These are phyloP conservation scores for Logfia minima DNA, from an alignment of 129 eudicot genomes.

Conservation along the genomic window DNA sequence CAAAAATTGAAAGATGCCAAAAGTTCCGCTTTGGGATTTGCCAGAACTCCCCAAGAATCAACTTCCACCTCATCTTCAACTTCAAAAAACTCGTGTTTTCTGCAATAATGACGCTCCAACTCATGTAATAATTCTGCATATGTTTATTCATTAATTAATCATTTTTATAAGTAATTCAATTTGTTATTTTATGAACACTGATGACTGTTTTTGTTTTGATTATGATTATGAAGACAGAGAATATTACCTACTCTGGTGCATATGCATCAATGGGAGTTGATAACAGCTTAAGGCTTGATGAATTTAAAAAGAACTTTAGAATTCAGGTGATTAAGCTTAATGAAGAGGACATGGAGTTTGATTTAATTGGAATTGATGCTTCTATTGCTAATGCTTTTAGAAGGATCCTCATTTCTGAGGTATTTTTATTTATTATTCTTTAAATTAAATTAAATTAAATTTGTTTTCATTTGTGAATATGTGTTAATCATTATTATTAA, in stretches of 20 bases:
- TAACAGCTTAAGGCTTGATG: slow-evolving; percentile 63
- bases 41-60: slow-evolving; percentile 68
- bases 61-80: slow-evolving; percentile 72
- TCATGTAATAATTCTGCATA: slow-evolving; percentile 39
- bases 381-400: slow-evolving; percentile 91
- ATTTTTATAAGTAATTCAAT: background rate
- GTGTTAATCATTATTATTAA: background rate
- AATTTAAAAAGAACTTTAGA: slow-evolving; percentile 58
- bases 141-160: background rate
- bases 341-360: slow-evolving; percentile 80
- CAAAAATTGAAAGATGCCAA: slow-evolving; percentile 32
- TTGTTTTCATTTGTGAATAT: background rate
- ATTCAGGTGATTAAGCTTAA: slow-evolving; percentile 57
- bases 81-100: slow-evolving; percentile 74
- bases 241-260: slow-evolving; percentile 74
- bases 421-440: slow-evolving; percentile 12
- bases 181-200: background rate
- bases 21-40: slow-evolving; percentile 66
- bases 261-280: slow-evolving; percentile 84
- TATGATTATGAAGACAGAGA: slow-evolving; percentile 65
- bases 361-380: slow-evolving; percentile 88
- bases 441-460: background rate
- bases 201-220: slow-evolving; percentile 10
- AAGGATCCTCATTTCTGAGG: slow-evolving; percentile 92
- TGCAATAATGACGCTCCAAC: slow-evolving; percentile 80